These are phyloP conservation scores for Alternaria gansuensis DNA, from an alignment of 2,329 filamentous ascomycete genomes.

Conservation along the genomic window DNA sequence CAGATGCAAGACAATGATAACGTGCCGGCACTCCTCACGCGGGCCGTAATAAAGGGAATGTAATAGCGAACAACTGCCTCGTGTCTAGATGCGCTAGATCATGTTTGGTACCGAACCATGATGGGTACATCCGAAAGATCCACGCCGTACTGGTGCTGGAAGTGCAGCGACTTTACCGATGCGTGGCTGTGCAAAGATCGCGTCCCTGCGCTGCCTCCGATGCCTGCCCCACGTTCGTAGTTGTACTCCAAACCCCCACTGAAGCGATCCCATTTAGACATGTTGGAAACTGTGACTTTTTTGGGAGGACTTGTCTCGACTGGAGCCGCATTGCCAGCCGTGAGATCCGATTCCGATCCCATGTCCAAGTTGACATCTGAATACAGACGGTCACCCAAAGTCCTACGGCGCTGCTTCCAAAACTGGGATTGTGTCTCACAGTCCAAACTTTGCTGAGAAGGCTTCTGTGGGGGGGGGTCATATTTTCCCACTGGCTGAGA, in stretches of 20 bases:
- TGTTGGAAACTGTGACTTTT: conserved; percentile 1
- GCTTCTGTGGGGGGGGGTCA: conserved; percentile 17
- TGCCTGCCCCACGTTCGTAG: conserved; percentile 47
- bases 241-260: conserved; percentile 50
- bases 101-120: conserved; percentile 43
- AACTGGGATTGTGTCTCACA: conserved; percentile 42
- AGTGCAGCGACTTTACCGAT: conserved; percentile 44
- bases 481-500: conserved; percentile 31
- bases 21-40: conserved; percentile 7
- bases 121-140: conserved; percentile 48
- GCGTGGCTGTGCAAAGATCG: conserved; percentile 43
- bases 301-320: background rate
- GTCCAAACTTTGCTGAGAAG: conserved; percentile 23
- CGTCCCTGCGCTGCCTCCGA: conserved; percentile 52
- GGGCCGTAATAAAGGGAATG: background rate
- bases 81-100: conserved; percentile 30
- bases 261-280: conserved; percentile 43
- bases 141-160: conserved; percentile 42
- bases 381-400: conserved; percentile 40
- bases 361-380: conserved; percentile 20
- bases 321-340: background rate
- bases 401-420: conserved; percentile 45
- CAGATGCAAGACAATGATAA: conserved; percentile 20
- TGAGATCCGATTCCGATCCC: background rate
- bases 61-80: conserved; percentile 10